Evolutionary conservation across 176 grass and related monocot genomes (phyloP).

Genomic region (Secale cereale): DNA sequence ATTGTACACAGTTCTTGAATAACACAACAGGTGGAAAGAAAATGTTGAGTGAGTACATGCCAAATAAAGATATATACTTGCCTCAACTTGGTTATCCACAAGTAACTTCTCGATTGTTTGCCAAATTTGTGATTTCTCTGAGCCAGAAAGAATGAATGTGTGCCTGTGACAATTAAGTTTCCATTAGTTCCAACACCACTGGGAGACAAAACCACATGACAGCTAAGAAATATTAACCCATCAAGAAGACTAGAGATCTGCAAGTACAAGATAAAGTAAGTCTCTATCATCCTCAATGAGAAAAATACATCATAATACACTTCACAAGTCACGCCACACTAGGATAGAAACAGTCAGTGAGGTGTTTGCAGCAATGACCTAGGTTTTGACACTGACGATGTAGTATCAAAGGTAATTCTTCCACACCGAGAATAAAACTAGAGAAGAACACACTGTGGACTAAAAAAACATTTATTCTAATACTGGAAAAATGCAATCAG

Average conservation of each 20-base stretch:
- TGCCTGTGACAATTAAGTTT: slow-evolving; percentile 56
- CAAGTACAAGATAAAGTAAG: background rate
- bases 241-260: slow-evolving; percentile 9
- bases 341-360: background rate
- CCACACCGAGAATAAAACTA: background rate
- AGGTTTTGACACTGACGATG: background rate
- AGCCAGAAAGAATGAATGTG: slow-evolving; percentile 72
- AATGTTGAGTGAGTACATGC: background rate
- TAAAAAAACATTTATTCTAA: background rate
- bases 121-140: slow-evolving; percentile 87
- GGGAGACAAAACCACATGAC: background rate
- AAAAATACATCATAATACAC: background rate
- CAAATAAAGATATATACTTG: slow-evolving; percentile 53
- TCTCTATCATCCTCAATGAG: background rate
- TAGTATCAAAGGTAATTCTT: background rate
- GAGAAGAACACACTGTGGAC: background rate
- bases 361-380: background rate
- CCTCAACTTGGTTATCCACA: slow-evolving; percentile 98
- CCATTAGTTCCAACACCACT: slow-evolving; percentile 4
- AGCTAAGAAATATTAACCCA: background rate
- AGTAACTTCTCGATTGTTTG: slow-evolving; percentile 82
- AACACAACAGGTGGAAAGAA: background rate
- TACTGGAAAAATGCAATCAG: background rate
- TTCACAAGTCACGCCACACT: background rate
- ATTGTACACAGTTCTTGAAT: background rate